phyloP scores from a whole-genome alignment of 2,329 filamentous ascomycete species.

The Talaromyces sp. region DNA sequence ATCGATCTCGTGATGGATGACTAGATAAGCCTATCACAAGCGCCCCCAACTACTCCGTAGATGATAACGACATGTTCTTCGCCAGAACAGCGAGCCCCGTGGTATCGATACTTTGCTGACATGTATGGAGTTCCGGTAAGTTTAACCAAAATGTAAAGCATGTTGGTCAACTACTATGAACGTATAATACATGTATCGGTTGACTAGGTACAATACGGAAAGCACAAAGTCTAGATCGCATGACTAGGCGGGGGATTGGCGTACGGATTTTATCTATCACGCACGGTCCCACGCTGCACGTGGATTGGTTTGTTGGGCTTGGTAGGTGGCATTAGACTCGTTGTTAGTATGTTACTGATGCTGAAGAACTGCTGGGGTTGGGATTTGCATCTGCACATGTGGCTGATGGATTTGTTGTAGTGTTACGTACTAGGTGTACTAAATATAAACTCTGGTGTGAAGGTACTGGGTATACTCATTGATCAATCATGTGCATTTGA shows the following conservation, averaged over 20 bases:
- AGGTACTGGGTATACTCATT: not conserved
- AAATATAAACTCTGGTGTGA: not conserved
- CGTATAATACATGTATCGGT: too few species aligned
- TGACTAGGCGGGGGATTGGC: not conserved
- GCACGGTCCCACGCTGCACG: not conserved
- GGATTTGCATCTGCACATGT: not conserved
- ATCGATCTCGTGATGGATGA: not conserved
- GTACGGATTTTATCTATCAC: not conserved
- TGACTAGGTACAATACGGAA: not conserved
- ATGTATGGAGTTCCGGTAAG: not conserved
- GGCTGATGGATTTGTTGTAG: not conserved
- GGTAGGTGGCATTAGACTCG: not conserved
- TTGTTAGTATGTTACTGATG: not conserved
- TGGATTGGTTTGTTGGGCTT: not conserved
- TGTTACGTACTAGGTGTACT: not conserved
- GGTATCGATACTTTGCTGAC: not conserved
- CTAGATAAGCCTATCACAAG: not conserved
- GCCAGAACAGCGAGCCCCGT: too few species aligned
- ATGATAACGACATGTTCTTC: not conserved
- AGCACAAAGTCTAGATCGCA: not conserved
- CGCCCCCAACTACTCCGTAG: not conserved
- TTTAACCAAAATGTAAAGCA: not conserved
- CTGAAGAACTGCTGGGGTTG: not conserved
- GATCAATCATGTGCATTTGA: not conserved
- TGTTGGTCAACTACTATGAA: not conserved